Percentiles rank a stretch among this genome's conserved stretches.
Evolutionary conservation across 2,329 filamentous ascomycete species (phyloP).

Genomic region (Trematosphaeria pertusa): DNA sequence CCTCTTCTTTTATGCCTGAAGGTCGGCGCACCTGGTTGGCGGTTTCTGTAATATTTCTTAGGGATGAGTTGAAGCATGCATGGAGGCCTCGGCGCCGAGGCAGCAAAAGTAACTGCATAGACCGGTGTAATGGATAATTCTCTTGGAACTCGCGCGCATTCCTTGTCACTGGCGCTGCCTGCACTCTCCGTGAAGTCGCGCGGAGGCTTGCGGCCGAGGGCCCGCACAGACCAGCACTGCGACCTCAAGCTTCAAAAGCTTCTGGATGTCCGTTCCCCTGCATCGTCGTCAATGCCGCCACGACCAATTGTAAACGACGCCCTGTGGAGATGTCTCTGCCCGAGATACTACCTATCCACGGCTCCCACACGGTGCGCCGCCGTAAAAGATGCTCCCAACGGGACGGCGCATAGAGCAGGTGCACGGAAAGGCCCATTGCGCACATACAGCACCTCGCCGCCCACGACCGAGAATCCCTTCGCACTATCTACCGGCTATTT

Average conservation of each 20-base stretch:
- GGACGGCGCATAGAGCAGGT: too few relatives aligned
- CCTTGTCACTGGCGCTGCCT: too few relatives aligned
- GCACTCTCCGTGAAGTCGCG: neutral
- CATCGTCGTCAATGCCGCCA: constrained; percentile 33
- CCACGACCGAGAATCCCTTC: constrained; percentile 9
- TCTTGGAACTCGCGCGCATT: too few relatives aligned
- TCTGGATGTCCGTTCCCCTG: neutral
- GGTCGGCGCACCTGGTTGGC: neutral
- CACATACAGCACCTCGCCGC: constrained; percentile 19
- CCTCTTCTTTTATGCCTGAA: neutral
- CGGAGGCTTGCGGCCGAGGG: constrained; percentile 4
- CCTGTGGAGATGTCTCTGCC: constrained; percentile 46
- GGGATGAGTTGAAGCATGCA: neutral
- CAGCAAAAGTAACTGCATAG: constrained; percentile 1
- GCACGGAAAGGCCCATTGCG: too few relatives aligned
- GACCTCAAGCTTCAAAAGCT: constrained; percentile 1
- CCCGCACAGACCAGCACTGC: neutral
- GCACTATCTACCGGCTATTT: constrained; percentile 5
- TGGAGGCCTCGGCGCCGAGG: neutral
- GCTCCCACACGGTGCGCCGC: too few relatives aligned
- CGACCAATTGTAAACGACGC: constrained; percentile 42
- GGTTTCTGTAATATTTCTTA: neutral
- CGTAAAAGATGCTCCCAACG: too few relatives aligned
- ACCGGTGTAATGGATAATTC: neutral
- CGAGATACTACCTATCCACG: constrained; percentile 25